Base-by-base conservation (phyloP, 805 yeast species). In the Torulaspora microellipsoides region DNA sequence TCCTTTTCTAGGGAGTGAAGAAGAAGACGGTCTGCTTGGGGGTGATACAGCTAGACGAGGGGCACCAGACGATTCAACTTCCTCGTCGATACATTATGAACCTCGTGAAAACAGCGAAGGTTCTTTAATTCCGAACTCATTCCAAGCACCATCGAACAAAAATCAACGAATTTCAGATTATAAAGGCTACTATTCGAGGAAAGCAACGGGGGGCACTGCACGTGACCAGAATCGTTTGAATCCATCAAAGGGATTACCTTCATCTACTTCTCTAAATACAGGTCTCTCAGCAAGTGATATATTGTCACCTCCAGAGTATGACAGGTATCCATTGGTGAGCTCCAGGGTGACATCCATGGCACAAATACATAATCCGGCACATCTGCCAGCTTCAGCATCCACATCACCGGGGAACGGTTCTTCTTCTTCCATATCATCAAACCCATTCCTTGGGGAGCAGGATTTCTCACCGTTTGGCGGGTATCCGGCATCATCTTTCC, bases 391-490 rank as follows among this genome's bases (percentile, higher is more conserved):
- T 6, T 36, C 39, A 6, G 36, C 45, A 14, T 70, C 74, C 42
- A 56, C 65, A 2, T 58, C 67, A 17, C 55, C 48, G 30, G 50
- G 52, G 38, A 45, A 53, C 48, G 45, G 52, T 12, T 52, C 62
- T 3, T 50, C 60, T 4, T 56, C 65, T 5, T 56, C 57, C 27
- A 45, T 53, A 8, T 56, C 59, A 4, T 53, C 62, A 8, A 65
- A 70, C 44, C 77, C 77, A 11, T 72, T 72, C 51, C 47, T 73
- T 37, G 72, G 70, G 32, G 81, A 74, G 56, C 75, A 81, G 15
- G 93, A 84, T 57, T 81, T 81, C 52, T 79, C 85, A 37, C 99
- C 98, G 2, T 91, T 91, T 68, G 99, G 98, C 40, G 98, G 98
- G 12, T 91, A 86, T 65, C 98, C 99, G 0, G 95, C 96, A 8